phyloP scores from a whole-genome alignment of 305 asterid genomes.

The Solanum hybrid region DNA sequence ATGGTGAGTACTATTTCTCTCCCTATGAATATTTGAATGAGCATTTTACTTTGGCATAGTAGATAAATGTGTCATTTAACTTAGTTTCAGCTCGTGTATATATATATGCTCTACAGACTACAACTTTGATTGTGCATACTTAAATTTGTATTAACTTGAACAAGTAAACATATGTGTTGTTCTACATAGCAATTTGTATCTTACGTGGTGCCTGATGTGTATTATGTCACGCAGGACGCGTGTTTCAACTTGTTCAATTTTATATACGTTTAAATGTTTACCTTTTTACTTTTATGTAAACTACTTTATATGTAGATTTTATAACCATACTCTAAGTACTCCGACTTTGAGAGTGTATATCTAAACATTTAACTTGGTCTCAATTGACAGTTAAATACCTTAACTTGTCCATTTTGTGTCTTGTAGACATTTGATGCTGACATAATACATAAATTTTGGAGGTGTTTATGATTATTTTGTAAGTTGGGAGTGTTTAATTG shows the following conservation, averaged over 20 bases:
- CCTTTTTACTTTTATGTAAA: not conserved
- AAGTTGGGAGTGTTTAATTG: not conserved
- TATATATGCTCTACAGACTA: no score
- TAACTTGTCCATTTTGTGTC: not conserved
- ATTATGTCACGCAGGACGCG: not conserved
- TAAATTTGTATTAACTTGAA: not conserved
- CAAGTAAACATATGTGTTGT: not conserved
- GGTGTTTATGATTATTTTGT: not conserved
- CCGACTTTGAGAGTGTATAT: not conserved
- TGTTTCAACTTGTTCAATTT: no score
- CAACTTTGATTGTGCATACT: not conserved
- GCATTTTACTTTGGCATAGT: not conserved
- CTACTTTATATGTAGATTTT: not conserved
- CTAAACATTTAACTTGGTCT: not conserved
- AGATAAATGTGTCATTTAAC: not conserved
- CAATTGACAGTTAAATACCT: not conserved
- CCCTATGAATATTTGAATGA: not conserved
- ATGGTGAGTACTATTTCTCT: slow-evolving; percentile 12
- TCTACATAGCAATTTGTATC: not conserved
- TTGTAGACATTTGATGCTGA: not conserved
- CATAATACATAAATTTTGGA: not conserved
- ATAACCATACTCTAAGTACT: not conserved
- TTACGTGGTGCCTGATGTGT: not conserved
- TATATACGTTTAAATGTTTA: not conserved
- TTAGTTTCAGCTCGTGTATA: no score